Conservation (phyloP, 306 rosid genomes). For the Cicer bijugum region DNA sequence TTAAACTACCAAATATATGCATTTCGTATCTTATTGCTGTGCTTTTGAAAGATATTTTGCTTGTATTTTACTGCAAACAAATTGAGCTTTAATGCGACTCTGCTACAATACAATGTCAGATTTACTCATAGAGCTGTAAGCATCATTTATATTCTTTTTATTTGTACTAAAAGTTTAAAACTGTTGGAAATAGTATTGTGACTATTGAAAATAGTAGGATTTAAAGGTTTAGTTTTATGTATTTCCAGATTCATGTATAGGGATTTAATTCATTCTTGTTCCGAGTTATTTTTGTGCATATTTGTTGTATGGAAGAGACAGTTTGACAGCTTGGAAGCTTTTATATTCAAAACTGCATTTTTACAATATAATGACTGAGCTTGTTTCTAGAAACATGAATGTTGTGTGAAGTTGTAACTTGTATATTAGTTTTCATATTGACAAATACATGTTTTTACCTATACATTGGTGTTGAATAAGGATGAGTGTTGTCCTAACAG, state of each 20-base stretch:
- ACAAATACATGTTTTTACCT: neutral
- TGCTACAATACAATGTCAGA: neutral
- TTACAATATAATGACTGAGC: neutral
- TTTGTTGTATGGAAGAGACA: neutral
- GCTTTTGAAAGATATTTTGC: neutral
- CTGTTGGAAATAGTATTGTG: too few relatives aligned
- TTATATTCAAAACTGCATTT: neutral
- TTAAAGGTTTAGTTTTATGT: too few relatives aligned
- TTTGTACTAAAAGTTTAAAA: too few relatives aligned
- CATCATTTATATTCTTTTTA: too few relatives aligned
- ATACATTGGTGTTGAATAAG: neutral
- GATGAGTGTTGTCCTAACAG: neutral
- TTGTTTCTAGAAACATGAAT: neutral
- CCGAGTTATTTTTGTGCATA: neutral
- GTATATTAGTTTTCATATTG: neutral
- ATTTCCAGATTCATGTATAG: too few relatives aligned
- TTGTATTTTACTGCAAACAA: neutral
- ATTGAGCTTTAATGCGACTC: neutral
- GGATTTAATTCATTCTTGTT: too few relatives aligned
- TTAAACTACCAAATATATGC: slow-evolving; percentile 5
- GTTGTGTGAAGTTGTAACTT: neutral
- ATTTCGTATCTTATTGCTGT: slow-evolving; percentile 3
- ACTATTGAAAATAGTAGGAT: too few relatives aligned
- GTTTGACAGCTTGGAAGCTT: neutral
- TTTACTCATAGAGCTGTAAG: too few relatives aligned